Evolutionary conservation across 202 grass and related monocot genomes (phyloP).

Genomic region (Saccharum hybrid): DNA sequence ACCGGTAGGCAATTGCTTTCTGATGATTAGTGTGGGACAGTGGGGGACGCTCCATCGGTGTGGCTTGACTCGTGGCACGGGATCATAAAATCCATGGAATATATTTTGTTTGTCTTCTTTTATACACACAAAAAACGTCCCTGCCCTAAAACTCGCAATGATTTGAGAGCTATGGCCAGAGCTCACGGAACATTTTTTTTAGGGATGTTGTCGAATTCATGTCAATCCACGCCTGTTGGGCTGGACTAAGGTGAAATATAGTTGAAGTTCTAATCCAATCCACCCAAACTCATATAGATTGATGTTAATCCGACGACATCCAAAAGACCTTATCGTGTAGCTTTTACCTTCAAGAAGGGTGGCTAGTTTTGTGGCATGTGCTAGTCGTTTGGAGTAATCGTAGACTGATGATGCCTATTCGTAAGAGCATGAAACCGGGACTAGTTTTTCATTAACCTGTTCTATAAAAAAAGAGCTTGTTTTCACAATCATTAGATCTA

Average conservation of each 20-base stretch:
- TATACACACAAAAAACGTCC: neutral
- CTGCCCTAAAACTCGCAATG: neutral
- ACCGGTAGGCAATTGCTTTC: conserved; percentile 55
- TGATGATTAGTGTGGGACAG: neutral
- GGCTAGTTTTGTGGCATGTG: neutral
- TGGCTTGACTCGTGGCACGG: neutral
- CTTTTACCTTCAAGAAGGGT: neutral
- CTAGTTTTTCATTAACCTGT: neutral
- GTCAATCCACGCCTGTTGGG: too few species aligned
- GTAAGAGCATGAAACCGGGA: neutral
- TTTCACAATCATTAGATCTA: neutral
- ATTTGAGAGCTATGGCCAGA: too few species aligned
- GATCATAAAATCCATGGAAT: neutral
- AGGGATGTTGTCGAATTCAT: too few species aligned
- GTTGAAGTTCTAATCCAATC: too few species aligned
- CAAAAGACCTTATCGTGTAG: too few species aligned
- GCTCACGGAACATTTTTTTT: neutral
- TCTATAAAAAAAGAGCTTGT: neutral
- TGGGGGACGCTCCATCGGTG: conserved; percentile 8
- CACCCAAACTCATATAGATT: too few species aligned
- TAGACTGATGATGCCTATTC: neutral
- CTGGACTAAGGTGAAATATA: too few species aligned
- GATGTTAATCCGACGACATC: too few species aligned
- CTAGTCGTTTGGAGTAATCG: neutral
- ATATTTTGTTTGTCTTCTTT: conserved; percentile 46